phyloP scores from a whole-genome alignment of 768 basidiomycete genomes.

The Xanthoconium purpureum region DNA sequence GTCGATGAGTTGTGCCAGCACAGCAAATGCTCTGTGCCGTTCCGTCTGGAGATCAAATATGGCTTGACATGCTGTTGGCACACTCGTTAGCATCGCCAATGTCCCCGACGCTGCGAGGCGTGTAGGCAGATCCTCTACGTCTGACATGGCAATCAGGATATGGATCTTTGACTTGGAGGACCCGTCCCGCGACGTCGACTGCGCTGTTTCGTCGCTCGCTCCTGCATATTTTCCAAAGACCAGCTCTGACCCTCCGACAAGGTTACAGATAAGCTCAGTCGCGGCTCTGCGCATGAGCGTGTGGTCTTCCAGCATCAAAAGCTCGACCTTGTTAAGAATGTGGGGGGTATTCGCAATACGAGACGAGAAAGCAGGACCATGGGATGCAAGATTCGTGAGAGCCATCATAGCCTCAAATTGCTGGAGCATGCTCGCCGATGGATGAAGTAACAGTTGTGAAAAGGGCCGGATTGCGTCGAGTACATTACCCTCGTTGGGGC shows the following conservation, averaged over 20 bases:
- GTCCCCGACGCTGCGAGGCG: constrained; percentile 89
- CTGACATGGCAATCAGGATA: constrained; percentile 78
- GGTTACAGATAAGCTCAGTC: constrained; percentile 89
- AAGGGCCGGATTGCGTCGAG: constrained; percentile 86
- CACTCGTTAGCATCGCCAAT: constrained; percentile 72
- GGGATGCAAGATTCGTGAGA: constrained; percentile 89
- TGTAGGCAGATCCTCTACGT: constrained; percentile 82
- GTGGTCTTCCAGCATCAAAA: constrained; percentile 80
- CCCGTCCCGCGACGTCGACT: constrained; percentile 41
- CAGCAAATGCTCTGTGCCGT: constrained; percentile 57
- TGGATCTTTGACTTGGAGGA: constrained; percentile 63
- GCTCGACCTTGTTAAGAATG: constrained; percentile 63
- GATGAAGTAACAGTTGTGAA: constrained; percentile 65
- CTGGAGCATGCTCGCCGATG: constrained; percentile 70
- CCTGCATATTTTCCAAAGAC: constrained; percentile 74
- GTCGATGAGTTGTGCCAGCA: constrained; percentile 67
- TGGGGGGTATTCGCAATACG: constrained; percentile 63
- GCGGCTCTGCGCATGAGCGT: constrained; percentile 80
- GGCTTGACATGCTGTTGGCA: constrained; percentile 54
- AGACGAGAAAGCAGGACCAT: constrained; percentile 59
- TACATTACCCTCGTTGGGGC: constrained; percentile 71
- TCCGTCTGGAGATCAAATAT: constrained; percentile 67
- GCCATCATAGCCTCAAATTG: constrained; percentile 95
- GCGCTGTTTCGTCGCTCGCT: constrained; percentile 25
- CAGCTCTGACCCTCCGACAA: constrained; percentile 71